These are phyloP conservation scores for Phytophthora pinifolia DNA, from an alignment of 352 stramenopile species.

Conservation along the genomic window DNA sequence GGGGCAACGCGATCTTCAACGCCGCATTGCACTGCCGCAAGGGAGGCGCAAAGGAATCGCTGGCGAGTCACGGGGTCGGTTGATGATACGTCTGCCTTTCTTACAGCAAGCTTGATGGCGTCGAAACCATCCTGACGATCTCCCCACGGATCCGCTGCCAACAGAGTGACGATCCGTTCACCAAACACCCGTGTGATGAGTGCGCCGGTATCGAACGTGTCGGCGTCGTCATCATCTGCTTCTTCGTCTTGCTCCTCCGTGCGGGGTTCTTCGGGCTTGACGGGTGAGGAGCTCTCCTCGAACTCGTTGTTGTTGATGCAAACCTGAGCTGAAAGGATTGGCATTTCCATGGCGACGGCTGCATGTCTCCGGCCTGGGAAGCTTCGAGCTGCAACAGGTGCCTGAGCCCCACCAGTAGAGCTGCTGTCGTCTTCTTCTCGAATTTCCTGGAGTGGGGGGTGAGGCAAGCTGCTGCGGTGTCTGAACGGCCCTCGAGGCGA, in stretches of 20 bases:
- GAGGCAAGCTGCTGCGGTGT: conserved; percentile 5
- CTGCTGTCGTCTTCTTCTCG: conserved; percentile 33
- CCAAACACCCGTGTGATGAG: conserved; percentile 72
- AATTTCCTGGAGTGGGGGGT: conserved; percentile 45
- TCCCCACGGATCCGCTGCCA: conserved; percentile 75
- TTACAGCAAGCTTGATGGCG: conserved; percentile 61
- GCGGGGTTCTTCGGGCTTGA: background rate
- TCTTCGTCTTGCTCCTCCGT: conserved; percentile 7
- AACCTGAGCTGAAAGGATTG: conserved; percentile 44
- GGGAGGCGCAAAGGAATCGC: conserved; percentile 61
- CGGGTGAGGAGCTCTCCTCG: conserved; percentile 7
- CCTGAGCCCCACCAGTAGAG: background rate
- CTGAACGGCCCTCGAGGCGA: conserved; percentile 6
- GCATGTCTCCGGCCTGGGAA: conserved; percentile 10
- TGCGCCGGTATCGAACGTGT: conserved; percentile 58
- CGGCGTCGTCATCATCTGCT: conserved; percentile 5
- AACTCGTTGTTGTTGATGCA: conserved; percentile 6
- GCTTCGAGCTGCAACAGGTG: background rate
- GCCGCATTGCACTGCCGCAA: conserved; percentile 70
- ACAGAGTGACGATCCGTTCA: conserved; percentile 62
- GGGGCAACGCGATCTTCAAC: conserved; percentile 76
- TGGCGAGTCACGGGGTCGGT: conserved; percentile 36
- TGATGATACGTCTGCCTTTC: conserved; percentile 53
- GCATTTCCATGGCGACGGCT: conserved; percentile 32
- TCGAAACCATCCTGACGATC: conserved; percentile 83